Evolutionary conservation across 495 filamentous ascomycete species (phyloP), one percentile per base, ranked within the genome.

Genomic region (Rostrohypoxylon terebratum): DNA sequence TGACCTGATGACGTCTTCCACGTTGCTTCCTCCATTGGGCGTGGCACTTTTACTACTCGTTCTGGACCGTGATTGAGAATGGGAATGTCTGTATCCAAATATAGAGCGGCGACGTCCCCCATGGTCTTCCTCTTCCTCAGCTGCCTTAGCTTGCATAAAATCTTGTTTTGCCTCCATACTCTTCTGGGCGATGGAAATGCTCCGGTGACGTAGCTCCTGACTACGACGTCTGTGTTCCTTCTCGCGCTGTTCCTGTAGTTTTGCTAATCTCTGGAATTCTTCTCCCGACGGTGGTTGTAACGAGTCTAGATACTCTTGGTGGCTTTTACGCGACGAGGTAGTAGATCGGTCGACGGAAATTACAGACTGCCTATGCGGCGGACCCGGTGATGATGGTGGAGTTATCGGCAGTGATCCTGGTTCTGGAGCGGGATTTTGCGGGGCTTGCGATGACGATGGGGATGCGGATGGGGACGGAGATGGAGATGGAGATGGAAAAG

Each of bases 271-370:
- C 18, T 75, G 67, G 14, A 87, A 80, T 60, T 83, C 78, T 47
- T 82, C 80, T 2, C 61, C 68, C 0, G 83, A 81, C 0, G 87
- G 87, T 1, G 79, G 74, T 3, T 81, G 72, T 9, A 89, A 77
- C 16, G 78, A 84, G 66, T 86, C 79, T 21, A 89, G 70, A 55
- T 89, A 88, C 42, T 83, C 77, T 63, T 82, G 76, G 53, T 72
- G 82, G 40, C 62, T 64, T 14, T 65, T 66, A 38, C 57, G 72
- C 20, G 59, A 61, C 31, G 63, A 51, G 5, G 59, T 64, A 63
- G 42, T 64, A 36, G 51, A 55, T 34, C 11, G 28, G 50, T 70
- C 50, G 50, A 40, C 45, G 0, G 63, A 59, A 55, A 28, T 42
- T 58, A 64, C 40, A 31, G 63, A 61, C 16, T 64, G 45, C 3